A percentile compares a stretch with the other conserved stretches of the same genome.
phyloP scores from a whole-genome alignment of 164 flowering plant species.

The Berberis vulgaris region DNA sequence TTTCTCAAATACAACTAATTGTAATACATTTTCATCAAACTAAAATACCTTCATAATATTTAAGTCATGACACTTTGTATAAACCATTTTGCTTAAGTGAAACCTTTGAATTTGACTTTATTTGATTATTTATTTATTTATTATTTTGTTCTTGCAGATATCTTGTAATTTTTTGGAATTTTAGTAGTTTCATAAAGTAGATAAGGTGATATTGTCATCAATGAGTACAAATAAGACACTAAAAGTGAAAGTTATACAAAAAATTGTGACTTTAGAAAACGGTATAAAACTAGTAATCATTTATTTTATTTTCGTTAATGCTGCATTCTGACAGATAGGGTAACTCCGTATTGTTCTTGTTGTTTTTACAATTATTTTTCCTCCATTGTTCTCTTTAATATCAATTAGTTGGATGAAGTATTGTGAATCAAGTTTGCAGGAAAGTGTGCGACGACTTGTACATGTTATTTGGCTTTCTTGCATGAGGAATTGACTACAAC shows the following conservation, averaged over 20 bases:
- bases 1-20: too few relatives aligned
- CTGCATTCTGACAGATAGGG: background rate
- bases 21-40: too few relatives aligned
- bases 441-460: background rate
- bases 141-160: too few relatives aligned
- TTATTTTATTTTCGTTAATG: background rate
- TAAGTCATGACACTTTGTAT: too few relatives aligned
- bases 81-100: too few relatives aligned
- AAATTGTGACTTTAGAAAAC: conserved; percentile 23
- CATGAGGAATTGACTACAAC: background rate
- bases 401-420: background rate
- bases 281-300: conserved; percentile 35
- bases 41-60: too few relatives aligned
- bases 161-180: background rate
- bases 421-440: background rate
- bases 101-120: too few relatives aligned
- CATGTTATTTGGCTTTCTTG: background rate
- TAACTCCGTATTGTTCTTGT: background rate
- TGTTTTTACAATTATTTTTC: background rate
- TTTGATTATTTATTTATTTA: too few relatives aligned
- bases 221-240: conserved; percentile 14
- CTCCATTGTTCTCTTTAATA: background rate
- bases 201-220: background rate
- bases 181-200: background rate
- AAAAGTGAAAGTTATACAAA: conserved; percentile 18